phyloP scores from a whole-genome alignment of 352 stramenopile genomes.

The Globisporangium nunn region DNA sequence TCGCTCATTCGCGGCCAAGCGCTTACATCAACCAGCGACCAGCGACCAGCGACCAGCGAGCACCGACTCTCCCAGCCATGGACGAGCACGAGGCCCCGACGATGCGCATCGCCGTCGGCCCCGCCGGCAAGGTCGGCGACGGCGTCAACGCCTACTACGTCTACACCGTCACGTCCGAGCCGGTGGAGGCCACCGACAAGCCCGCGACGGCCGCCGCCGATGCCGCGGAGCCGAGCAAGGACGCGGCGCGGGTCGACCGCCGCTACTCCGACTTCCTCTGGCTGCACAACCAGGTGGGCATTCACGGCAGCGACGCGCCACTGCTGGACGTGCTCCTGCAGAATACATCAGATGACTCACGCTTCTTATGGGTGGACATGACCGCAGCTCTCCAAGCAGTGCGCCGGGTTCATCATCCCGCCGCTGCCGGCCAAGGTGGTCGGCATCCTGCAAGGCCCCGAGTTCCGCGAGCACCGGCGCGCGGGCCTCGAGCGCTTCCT shows the following conservation, averaged over 20 bases:
- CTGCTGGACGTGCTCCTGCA: neutral
- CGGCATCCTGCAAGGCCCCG: conserved; percentile 59
- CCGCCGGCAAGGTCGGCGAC: conserved; percentile 71
- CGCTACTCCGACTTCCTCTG: conserved; percentile 85
- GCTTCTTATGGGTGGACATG: no score
- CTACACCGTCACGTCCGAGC: conserved; percentile 66
- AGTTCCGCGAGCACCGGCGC: conserved; percentile 76
- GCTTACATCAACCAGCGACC: neutral
- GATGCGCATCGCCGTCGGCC: conserved; percentile 52
- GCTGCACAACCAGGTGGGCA: conserved; percentile 53
- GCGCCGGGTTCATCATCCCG: conserved; percentile 79
- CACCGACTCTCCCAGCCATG: neutral
- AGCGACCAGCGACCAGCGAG: neutral
- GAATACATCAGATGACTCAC: no score
- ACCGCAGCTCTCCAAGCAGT: conserved; percentile 45
- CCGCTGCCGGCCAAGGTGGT: conserved; percentile 75
- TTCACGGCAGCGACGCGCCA: neutral
- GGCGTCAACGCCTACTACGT: conserved; percentile 83
- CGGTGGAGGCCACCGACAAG: conserved; percentile 19
- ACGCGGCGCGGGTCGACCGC: conserved; percentile 48
- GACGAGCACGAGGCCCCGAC: conserved; percentile 2
- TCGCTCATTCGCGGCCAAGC: neutral
- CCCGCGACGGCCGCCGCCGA: neutral
- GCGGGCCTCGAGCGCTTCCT: conserved; percentile 74
- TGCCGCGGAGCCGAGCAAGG: neutral